Evolutionary conservation across 2,329 filamentous ascomycete species (phyloP).

Genomic region (Pseudogymnoascus sp.): DNA sequence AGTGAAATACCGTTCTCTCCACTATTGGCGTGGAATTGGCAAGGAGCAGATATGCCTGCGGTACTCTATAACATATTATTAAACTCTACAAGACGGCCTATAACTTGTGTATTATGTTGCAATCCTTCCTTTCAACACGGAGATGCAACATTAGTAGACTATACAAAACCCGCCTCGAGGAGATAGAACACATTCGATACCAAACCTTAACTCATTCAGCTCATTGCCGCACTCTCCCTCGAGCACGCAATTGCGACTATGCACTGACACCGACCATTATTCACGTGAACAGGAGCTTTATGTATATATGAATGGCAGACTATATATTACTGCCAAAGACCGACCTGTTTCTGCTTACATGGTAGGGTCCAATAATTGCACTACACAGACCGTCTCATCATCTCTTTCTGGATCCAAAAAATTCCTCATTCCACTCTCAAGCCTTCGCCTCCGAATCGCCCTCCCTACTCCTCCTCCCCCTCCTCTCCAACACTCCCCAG

Average conservation of each 20-base stretch:
- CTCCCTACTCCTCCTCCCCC: slow-evolving; percentile 15
- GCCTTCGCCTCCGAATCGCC: neutral
- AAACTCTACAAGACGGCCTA: too few species aligned
- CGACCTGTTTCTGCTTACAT: neutral
- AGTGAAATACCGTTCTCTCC: too few species aligned
- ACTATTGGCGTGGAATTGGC: too few species aligned
- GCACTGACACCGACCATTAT: neutral
- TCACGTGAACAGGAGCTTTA: neutral
- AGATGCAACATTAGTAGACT: too few species aligned
- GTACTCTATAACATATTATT: too few species aligned
- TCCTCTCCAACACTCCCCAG: slow-evolving; percentile 28
- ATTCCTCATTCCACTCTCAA: neutral
- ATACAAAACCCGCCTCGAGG: neutral
- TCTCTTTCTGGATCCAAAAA: neutral
- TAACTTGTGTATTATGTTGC: too few species aligned
- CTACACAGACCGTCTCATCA: neutral
- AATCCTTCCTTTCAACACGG: too few species aligned
- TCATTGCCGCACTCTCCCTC: too few species aligned
- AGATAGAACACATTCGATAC: neutral
- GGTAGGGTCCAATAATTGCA: neutral
- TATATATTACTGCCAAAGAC: neutral
- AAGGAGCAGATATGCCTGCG: too few species aligned
- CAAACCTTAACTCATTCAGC: too few species aligned
- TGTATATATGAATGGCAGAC: neutral
- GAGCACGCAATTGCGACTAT: neutral